Conservation (phyloP, 805 yeast species). For the Spathaspora gorwiae region DNA sequence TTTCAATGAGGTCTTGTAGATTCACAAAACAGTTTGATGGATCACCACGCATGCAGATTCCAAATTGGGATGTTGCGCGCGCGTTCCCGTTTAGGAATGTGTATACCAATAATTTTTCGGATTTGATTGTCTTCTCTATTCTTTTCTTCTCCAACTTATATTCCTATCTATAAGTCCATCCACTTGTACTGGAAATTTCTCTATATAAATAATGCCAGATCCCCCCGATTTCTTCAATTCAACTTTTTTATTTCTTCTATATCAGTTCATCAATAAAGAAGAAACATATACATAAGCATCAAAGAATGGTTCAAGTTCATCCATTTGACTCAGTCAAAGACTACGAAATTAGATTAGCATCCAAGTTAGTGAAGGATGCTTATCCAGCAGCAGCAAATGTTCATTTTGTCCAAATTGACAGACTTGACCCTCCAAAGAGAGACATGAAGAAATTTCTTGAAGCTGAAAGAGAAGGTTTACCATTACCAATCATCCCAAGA, state of each 20-base stretch:
- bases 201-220: not conserved
- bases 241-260: not conserved
- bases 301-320: slow-evolving; percentile 24
- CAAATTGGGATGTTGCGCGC: not conserved
- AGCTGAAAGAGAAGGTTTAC: slow-evolving; percentile 50
- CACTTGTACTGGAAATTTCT: no score
- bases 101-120: not conserved
- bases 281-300: slow-evolving; percentile 2
- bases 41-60: no score
- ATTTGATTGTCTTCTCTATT: no score
- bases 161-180: no score
- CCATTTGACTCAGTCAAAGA: slow-evolving; percentile 61
- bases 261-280: no score
- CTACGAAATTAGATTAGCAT: slow-evolving; percentile 51
- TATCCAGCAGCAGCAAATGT: slow-evolving; percentile 48
- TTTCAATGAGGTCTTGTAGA: no score
- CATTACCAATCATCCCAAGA: slow-evolving; percentile 61
- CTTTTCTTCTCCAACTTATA: no score
- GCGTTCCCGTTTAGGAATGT: not conserved
- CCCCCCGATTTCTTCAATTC: not conserved
- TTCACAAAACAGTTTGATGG: no score
- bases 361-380: slow-evolving; percentile 58
- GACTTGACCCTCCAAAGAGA: slow-evolving; percentile 74
- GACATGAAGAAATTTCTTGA: slow-evolving; percentile 64
- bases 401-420: slow-evolving; percentile 64